Base-by-base conservation (phyloP, 495 filamentous ascomycete genomes). In the Poronia punctata region DNA sequence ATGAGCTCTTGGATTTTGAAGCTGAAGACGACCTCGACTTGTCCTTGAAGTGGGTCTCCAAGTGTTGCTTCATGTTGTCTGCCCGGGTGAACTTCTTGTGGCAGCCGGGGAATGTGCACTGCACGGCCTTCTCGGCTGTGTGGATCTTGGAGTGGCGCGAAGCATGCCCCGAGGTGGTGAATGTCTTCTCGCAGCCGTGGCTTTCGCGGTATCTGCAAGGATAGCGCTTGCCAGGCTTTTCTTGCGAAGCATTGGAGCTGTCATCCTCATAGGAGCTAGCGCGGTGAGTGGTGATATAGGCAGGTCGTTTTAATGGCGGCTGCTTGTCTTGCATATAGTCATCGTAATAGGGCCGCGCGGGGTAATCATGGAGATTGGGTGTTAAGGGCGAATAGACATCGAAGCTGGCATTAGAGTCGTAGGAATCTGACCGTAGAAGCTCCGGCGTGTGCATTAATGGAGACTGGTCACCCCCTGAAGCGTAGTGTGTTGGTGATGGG, bases 21-120 rank as follows among this genome's bases (percentile, higher is more conserved):
- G 49, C 41, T 26, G 35, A 43, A 1, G 55, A 50, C 11, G 61
- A 50, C 12, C 68, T 59, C 1, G 64, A 57, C 50, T 68, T 67
- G 36, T 71, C 66, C 52, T 75, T 79, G 60, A 69, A 80, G 60
- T 97, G 90, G 1, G 92, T 97, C 34, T 89, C 79, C 37, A 87
- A 81, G 54, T 97, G 90, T 53, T 97, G 90, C 70, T 95, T 95
- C 86, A 96, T 96, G 65, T 97, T 97, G 66, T 97, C 90, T 54
- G 92, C 88, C 30, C 90, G 80, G 4, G 92, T 95, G 56, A 97
- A 97, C 33, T 86, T 86, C 64, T 95, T 95, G 60, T 82, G 76
- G 68, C 90, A 97, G 23, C 68, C 70, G 4, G 56, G 36, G 42
- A 83, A 87, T 0, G 85, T 82, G 64, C 90, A 97, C 34, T 79